Evolutionary conservation across 768 basidiomycete genomes (phyloP), one percentile per base, ranked within the genome.

Genomic region (Mycena sanguinolenta): DNA sequence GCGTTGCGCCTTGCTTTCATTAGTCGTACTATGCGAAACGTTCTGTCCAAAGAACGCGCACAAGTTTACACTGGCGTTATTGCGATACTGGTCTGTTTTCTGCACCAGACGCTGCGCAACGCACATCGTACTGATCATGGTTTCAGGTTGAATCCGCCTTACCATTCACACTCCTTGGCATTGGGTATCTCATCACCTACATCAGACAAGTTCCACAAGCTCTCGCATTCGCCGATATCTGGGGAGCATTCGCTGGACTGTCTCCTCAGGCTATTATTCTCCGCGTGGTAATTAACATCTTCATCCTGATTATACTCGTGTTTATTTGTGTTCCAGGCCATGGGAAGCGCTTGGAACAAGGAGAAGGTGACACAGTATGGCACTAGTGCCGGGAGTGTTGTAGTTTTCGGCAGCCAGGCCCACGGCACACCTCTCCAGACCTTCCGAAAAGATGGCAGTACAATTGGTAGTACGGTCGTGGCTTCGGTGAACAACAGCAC

Each of bases 61-160:
- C 61, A 68, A n/a, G 70, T 71, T 32, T 82, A 81, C 74, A 80
- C 78, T 5, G 76, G 75, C 27, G 74, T 79, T 16, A 70, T 73
- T 16, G 74, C 79, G 25, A 77, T 80, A 55, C 71, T 81, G 23
- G 69, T 82, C 64, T n/a, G n/a, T n/a, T n/a, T n/a, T n/a, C n/a
- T n/a, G n/a, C n/a, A n/a, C n/a, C n/a, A n/a, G n/a, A n/a, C n/a
- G n/a, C n/a, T n/a, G n/a, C n/a, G n/a, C n/a, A n/a, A n/a, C n/a
- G n/a, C n/a, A n/a, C n/a, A n/a, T n/a, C n/a, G n/a, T n/a, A n/a
- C n/a, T n/a, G n/a, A n/a, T n/a, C n/a, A n/a, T n/a, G n/a, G n/a
- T n/a, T n/a, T n/a, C n/a, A n/a, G n/a, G n/a, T n/a, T n/a, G 80
- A 82, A 66, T 77, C 76, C 14, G 80, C 81, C 14, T 55, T 77